These are phyloP conservation scores for Talaromyces sp. DNA, from an alignment of 2,329 filamentous ascomycete species.

Conservation along the genomic window DNA sequence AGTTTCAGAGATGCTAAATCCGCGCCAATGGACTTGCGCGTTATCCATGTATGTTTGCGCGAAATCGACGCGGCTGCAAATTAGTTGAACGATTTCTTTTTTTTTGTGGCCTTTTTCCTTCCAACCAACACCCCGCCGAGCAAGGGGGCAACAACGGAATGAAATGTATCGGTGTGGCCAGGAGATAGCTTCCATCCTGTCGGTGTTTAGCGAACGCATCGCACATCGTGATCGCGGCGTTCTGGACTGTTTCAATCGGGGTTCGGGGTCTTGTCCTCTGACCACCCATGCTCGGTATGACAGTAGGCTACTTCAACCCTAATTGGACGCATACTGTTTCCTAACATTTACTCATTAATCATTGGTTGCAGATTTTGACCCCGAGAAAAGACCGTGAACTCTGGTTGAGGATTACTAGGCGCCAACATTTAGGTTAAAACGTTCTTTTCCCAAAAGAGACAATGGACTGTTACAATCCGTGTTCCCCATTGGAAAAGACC, in stretches of 20 bases:
- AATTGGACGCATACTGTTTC: background rate
- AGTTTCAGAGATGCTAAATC: background rate
- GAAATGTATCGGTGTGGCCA: background rate
- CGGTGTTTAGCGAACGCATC: background rate
- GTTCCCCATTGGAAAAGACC: background rate
- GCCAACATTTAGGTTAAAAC: background rate
- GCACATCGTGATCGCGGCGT: background rate
- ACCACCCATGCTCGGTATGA: background rate
- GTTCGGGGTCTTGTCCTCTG: background rate
- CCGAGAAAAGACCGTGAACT: background rate
- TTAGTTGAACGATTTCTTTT: background rate
- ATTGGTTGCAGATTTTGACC: background rate
- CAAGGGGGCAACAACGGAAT: background rate
- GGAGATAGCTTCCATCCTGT: background rate
- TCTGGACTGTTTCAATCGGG: background rate
- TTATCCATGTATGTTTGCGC: background rate
- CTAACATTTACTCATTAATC: background rate
- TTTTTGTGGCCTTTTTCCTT: background rate
- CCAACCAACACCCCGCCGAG: background rate
- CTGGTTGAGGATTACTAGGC: background rate
- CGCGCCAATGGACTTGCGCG: background rate
- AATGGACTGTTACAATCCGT: background rate
- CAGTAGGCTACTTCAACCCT: background rate
- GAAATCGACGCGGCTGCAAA: background rate
- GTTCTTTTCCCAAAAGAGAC: background rate